phyloP scores from a whole-genome alignment of 768 basidiomycete species.

The Holtermanniella nyarrowii region DNA sequence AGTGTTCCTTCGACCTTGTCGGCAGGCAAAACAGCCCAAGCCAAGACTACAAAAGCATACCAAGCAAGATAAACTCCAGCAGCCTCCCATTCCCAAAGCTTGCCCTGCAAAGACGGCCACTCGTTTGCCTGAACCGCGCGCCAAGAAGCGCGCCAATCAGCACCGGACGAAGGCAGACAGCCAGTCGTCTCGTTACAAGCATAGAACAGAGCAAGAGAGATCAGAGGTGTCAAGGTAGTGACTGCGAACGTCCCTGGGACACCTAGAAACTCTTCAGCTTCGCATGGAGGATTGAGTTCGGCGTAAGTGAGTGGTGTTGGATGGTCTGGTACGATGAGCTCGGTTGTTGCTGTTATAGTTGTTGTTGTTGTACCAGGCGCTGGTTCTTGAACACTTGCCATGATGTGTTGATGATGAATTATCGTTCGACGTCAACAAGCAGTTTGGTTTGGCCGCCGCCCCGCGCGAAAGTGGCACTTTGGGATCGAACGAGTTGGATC shows the following conservation, averaged over 20 bases:
- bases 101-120: slow-evolving; percentile 40
- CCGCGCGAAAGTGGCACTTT: too few relatives aligned
- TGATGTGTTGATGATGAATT: not conserved
- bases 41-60: slow-evolving; percentile 75
- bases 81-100: slow-evolving; percentile 76
- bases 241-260: slow-evolving; percentile 25
- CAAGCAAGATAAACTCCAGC: slow-evolving; percentile 66
- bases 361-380: slow-evolving; percentile 17
- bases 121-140: slow-evolving; percentile 4
- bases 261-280: slow-evolving; percentile 36
- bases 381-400: not conserved
- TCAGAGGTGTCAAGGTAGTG: slow-evolving; percentile 25
- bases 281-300: slow-evolving; percentile 32
- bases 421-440: too few relatives aligned
- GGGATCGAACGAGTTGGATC: too few relatives aligned
- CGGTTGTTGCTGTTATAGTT: slow-evolving; percentile 33
- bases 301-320: slow-evolving; percentile 31
- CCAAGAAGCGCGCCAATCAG: slow-evolving; percentile 17
- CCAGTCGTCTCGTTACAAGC: slow-evolving; percentile 37
- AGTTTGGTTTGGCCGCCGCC: too few relatives aligned
- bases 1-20: slow-evolving; percentile 60
- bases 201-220: slow-evolving; percentile 35
- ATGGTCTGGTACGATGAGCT: slow-evolving; percentile 31
- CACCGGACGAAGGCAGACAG: slow-evolving; percentile 24
- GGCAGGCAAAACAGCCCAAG: slow-evolving; percentile 70